Conservation (phyloP, 768 basidiomycete species). For the Macrocybe gigantea region DNA sequence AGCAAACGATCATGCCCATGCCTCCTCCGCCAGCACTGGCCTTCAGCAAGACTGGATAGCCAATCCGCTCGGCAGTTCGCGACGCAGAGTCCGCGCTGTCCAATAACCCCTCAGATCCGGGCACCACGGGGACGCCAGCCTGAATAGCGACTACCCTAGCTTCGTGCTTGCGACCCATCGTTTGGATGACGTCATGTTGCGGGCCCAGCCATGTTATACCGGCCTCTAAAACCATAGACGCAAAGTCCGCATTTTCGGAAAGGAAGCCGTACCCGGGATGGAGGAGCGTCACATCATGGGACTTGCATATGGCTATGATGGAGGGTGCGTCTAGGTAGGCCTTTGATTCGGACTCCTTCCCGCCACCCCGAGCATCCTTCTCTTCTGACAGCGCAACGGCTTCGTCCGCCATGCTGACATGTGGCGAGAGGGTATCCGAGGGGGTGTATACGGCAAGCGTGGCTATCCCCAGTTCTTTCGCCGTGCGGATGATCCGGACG, state of each 20-base stretch:
- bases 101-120: slow-evolving; percentile 49
- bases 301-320: slow-evolving; percentile 38
- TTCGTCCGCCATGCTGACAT: slow-evolving; percentile 52
- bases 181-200: slow-evolving; percentile 36
- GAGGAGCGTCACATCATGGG: slow-evolving; percentile 40
- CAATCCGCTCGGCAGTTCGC: slow-evolving; percentile 32
- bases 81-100: slow-evolving; percentile 33
- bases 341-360: slow-evolving; percentile 29
- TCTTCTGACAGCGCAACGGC: slow-evolving; percentile 27
- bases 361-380: neutral
- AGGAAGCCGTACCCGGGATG: slow-evolving; percentile 66
- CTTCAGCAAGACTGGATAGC: slow-evolving; percentile 62
- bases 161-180: slow-evolving; percentile 61
- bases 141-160: slow-evolving; percentile 39
- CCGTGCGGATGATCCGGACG: slow-evolving; percentile 54
- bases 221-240: slow-evolving; percentile 33
- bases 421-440: slow-evolving; percentile 52
- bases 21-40: slow-evolving; percentile 68
- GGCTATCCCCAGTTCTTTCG: slow-evolving; percentile 40
- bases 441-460: slow-evolving; percentile 57
- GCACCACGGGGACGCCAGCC: slow-evolving; percentile 49
- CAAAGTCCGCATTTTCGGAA: slow-evolving; percentile 58
- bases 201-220: slow-evolving; percentile 60
- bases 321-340: slow-evolving; percentile 33
- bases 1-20: slow-evolving; percentile 57